Percentiles rank a stretch among this genome's conserved stretches.
These are phyloP conservation scores for Cryptococcus sp. DNA, from an alignment of 1,284 basidiomycete species.

Conservation along the genomic window DNA sequence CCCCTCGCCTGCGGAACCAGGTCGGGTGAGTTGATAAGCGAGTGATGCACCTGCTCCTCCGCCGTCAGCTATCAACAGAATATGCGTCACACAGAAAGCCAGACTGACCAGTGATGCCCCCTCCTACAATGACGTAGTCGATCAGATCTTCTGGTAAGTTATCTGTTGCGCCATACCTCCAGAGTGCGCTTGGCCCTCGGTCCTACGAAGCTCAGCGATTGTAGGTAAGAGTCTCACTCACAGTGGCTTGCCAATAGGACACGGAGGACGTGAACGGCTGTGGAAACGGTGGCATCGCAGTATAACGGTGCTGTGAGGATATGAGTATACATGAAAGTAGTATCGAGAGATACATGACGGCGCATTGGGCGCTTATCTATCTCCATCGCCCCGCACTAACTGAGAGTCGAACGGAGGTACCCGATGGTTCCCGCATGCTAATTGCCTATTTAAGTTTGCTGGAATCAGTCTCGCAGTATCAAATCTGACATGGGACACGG, in stretches of 20 bases:
- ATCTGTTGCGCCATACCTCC: constrained; percentile 23
- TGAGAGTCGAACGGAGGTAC: no score
- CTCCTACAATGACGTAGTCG: constrained; percentile 34
- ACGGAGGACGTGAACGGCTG: constrained; percentile 34
- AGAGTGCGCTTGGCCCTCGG: constrained; percentile 26
- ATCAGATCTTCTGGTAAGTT: constrained; percentile 20
- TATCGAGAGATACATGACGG: no score
- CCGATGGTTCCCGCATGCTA: no score
- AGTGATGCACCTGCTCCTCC: constrained; percentile 23
- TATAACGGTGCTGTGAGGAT: no score
- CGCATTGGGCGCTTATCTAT: no score
- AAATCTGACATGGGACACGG: no score
- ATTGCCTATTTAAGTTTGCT: no score
- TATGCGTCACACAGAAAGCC: not conserved
- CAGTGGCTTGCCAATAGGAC: constrained; percentile 41
- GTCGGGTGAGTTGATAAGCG: constrained; percentile 39
- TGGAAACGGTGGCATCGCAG: constrained; percentile 8
- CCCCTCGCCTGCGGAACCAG: constrained; percentile 25
- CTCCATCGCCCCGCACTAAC: no score
- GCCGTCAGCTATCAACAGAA: not conserved
- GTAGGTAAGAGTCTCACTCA: constrained; percentile 3
- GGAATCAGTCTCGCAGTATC: no score
- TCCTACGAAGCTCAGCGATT: constrained; percentile 11
- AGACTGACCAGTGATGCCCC: constrained; percentile 23
- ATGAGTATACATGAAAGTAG: no score